A percentile compares a stretch with the other conserved stretches of the same genome.
Evolutionary conservation across 345 rosid genomes (phyloP).

Genomic region (Anacardium occidentale): DNA sequence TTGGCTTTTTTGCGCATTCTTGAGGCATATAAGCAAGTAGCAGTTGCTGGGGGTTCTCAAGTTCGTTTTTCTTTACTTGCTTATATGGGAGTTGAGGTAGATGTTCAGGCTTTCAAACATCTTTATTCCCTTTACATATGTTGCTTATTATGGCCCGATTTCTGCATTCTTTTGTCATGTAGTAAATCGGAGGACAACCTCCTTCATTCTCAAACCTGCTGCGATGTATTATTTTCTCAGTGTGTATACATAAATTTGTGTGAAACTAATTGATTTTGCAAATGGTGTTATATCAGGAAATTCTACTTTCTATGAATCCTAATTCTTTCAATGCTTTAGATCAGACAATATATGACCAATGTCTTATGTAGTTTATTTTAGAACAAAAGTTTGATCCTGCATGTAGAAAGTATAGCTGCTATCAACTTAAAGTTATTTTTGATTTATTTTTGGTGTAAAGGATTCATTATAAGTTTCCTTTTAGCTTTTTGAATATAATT

Average conservation of each 20-base stretch:
- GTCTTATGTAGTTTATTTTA: background rate
- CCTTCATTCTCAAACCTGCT: slow-evolving; percentile 10
- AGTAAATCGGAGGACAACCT: background rate
- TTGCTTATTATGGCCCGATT: slow-evolving; percentile 1
- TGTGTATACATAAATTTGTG: background rate
- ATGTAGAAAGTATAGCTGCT: background rate
- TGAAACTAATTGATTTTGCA: background rate
- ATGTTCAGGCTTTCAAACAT: slow-evolving; percentile 20
- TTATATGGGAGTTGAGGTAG: slow-evolving; percentile 84
- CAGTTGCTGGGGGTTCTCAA: slow-evolving; percentile 78
- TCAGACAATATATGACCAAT: background rate
- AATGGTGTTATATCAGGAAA: background rate
- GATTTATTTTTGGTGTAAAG: background rate
- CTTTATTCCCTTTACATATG: background rate
- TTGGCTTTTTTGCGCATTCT: slow-evolving; percentile 63
- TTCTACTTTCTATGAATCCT: slow-evolving; percentile 1
- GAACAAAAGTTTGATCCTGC: too few species aligned
- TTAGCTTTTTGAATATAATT: background rate
- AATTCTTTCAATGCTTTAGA: background rate
- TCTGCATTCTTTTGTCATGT: background rate
- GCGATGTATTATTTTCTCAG: background rate
- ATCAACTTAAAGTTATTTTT: background rate
- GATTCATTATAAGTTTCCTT: background rate
- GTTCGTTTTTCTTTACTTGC: slow-evolving; percentile 80
- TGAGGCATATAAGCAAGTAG: slow-evolving; percentile 79